These are phyloP conservation scores for Kwoniella dejecticola DNA, from an alignment of 768 basidiomycete genomes.

Conservation along the genomic window DNA sequence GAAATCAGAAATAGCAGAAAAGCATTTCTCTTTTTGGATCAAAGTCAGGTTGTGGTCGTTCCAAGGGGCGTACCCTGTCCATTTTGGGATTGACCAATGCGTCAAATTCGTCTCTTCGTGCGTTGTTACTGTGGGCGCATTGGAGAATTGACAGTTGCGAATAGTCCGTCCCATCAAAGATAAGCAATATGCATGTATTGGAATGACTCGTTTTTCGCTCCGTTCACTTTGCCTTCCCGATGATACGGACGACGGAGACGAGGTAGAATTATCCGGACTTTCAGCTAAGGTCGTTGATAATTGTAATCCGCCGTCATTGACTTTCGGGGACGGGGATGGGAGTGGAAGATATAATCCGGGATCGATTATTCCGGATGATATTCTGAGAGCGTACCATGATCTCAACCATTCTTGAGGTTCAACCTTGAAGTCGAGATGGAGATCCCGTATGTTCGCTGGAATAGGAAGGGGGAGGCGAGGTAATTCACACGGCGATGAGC, in stretches of 20 bases:
- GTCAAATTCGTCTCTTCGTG: slow-evolving; percentile 27
- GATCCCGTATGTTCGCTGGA: neutral
- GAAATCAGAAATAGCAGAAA: neutral
- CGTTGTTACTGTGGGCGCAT: slow-evolving; percentile 4
- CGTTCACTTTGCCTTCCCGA: too few relatives aligned
- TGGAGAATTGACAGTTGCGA: slow-evolving; percentile 5
- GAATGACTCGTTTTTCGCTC: slow-evolving; percentile 5
- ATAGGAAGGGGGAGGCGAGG: slow-evolving; percentile 13
- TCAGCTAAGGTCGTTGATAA: too few relatives aligned
- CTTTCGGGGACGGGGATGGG: too few relatives aligned
- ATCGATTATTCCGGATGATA: slow-evolving; percentile 9
- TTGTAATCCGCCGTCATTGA: too few relatives aligned
- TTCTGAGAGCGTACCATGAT: slow-evolving; percentile 8
- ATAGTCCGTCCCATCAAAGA: slow-evolving; percentile 5
- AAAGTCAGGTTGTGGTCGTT: neutral
- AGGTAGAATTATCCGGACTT: too few relatives aligned
- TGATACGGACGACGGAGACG: too few relatives aligned
- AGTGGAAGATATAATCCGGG: too few relatives aligned
- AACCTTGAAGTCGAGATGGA: neutral
- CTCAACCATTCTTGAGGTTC: slow-evolving; percentile 6
- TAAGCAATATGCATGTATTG: slow-evolving; percentile 35
- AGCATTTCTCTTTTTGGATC: neutral
- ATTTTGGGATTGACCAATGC: slow-evolving; percentile 32
- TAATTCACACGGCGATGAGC: slow-evolving; percentile 27
- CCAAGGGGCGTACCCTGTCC: slow-evolving; percentile 29